phyloP scores from a whole-genome alignment of 2,329 filamentous ascomycete species.

The Volutella citrinella region DNA sequence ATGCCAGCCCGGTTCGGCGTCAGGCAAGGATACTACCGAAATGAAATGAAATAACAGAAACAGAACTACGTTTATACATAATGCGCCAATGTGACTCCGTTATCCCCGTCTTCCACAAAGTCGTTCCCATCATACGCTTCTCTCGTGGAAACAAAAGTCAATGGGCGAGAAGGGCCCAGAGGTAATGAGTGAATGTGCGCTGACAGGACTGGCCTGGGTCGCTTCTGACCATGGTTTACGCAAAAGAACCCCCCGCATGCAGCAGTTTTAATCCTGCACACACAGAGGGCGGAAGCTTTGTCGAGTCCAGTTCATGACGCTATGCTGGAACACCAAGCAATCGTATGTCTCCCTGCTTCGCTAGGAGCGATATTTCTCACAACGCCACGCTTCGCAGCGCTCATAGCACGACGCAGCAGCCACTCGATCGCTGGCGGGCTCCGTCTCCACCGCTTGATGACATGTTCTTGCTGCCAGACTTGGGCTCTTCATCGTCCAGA shows the following conservation, averaged over 20 bases:
- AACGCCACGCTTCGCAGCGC: too few species aligned
- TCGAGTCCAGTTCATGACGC: slow-evolving; percentile 4
- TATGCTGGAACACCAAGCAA: too few species aligned
- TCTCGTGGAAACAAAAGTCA: slow-evolving; percentile 20
- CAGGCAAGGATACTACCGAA: too few species aligned
- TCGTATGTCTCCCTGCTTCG: too few species aligned
- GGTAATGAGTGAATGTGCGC: too few species aligned
- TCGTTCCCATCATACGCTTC: slow-evolving; percentile 21
- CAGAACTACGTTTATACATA: slow-evolving; percentile 24
- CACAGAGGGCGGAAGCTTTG: too few species aligned
- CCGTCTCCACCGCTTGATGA: slow-evolving; percentile 40
- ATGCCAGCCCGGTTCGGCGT: slow-evolving; percentile 11
- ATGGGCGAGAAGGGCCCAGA: slow-evolving; percentile 8
- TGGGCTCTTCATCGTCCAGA: slow-evolving; percentile 76
- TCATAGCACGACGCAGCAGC: slow-evolving; percentile 54
- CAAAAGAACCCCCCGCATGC: too few species aligned
- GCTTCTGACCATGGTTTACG: too few species aligned
- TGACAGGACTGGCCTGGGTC: slow-evolving; percentile 1
- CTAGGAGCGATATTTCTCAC: too few species aligned
- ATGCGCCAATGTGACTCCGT: slow-evolving; percentile 27
- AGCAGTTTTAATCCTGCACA: too few species aligned
- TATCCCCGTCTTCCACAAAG: slow-evolving; percentile 22
- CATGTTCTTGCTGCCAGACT: slow-evolving; percentile 55
- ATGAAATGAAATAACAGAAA: slow-evolving; percentile 16
- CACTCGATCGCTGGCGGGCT: slow-evolving; percentile 37